Base-by-base conservation (phyloP, 345 rosid species). In the Eucalyptus curtisii region DNA sequence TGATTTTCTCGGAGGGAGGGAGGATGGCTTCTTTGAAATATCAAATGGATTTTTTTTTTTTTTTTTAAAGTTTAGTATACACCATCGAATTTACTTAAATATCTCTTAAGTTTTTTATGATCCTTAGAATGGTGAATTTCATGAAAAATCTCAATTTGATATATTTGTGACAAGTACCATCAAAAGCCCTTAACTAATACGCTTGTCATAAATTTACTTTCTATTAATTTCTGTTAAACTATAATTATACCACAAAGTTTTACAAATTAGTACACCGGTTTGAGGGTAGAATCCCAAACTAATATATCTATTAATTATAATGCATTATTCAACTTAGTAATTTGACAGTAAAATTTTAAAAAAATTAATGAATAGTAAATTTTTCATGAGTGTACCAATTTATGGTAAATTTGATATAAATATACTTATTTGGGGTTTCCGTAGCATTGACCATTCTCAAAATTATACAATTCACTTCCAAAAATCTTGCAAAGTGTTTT, bases 121-220 rank as follows among this genome's bases (percentile, higher is more conserved):
- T 68, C 17, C 30, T 55, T 55, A 55, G 30, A 12, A 55, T 9
- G 30, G 3, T 55, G 2, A 55, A 55, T 55, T 4, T 10, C 61
- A 22, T 0, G 6, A 55, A 2, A 37, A 55, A 55, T 22, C 6
- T 2, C 61, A 24, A 55, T 10, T 3, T 0, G 1, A 24, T 55
- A 55, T 6, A 24, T 25, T 1, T 10, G 2, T 10, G 6, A 24
- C 61, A 55, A 9, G 2, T 55, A 55, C 30, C 12, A 4, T 55
- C 30, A 55, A 55, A 55, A 55, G 13, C 2, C 0, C 61, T 0
- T 0, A 22, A 55, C 3, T 0, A 1, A 55, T 55, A 4, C 0
- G 1, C 0, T 53, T 3, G 1, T 53, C 7, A 4, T 55, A 24
- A 55, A 55, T 55, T 55, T 55, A 55, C 2, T 24, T 0, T 55